A percentile compares a stretch with the other conserved stretches of the same genome.
Conservation (phyloP, 2,329 filamentous ascomycete species). For the Sclerotinia nivalis region DNA sequence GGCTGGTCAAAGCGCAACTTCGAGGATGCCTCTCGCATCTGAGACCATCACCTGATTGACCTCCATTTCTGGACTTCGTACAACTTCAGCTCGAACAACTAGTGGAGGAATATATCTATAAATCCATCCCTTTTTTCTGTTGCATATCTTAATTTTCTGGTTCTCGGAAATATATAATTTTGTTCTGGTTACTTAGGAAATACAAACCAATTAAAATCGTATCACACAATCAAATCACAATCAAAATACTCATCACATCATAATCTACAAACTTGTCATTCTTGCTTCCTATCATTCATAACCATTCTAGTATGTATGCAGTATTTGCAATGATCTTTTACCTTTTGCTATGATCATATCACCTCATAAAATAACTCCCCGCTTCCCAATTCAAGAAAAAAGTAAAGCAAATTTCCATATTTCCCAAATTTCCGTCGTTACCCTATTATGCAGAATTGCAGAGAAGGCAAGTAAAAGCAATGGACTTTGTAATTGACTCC, state of each 20-base stretch:
- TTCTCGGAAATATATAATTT: background rate
- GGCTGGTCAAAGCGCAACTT: constrained; percentile 8
- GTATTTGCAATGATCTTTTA: constrained; percentile 18
- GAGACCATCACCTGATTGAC: background rate
- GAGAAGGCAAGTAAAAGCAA: constrained; percentile 17
- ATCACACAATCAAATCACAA: background rate
- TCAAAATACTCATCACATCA: background rate
- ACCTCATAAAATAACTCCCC: constrained; percentile 16
- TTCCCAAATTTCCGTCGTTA: constrained; percentile 18
- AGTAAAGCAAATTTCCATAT: constrained; percentile 9
- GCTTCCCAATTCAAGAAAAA: constrained; percentile 7
- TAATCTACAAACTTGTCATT: constrained; percentile 22
- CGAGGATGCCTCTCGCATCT: background rate
- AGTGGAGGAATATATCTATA: background rate
- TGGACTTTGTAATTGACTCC: constrained; percentile 12
- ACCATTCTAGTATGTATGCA: constrained; percentile 24
- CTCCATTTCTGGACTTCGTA: background rate
- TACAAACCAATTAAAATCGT: background rate
- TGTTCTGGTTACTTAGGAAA: background rate
- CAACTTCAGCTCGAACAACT: background rate
- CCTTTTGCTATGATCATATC: constrained; percentile 13
- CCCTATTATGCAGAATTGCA: constrained; percentile 24
- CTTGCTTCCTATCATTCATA: constrained; percentile 13
- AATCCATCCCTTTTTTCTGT: background rate
- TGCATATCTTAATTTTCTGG: background rate